Conservation (phyloP, 2,329 filamentous ascomycete species). For the Colletotrichum phormii region DNA sequence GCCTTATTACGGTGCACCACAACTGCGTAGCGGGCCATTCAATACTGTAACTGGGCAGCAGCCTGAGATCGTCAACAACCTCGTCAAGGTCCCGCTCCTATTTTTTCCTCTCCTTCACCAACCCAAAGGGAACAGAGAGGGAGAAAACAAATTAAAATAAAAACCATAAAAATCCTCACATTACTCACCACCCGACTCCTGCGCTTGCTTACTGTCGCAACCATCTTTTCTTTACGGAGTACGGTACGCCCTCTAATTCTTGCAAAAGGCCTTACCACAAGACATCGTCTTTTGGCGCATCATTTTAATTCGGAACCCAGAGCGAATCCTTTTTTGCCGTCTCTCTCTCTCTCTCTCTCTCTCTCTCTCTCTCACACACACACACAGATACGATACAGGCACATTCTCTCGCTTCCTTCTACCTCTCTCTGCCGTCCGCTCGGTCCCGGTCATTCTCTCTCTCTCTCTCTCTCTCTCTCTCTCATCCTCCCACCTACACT, state of each 20-base stretch:
- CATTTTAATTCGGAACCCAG: constrained; percentile 32
- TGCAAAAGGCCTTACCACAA: not conserved
- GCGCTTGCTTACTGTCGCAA: constrained; percentile 29
- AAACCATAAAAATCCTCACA: not conserved
- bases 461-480: constrained; percentile 8
- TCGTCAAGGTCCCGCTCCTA: constrained; percentile 30
- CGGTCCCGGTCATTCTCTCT: constrained; percentile 30
- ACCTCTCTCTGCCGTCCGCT: constrained; percentile 1
- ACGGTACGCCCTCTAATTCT: constrained; percentile 30
- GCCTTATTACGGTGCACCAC: not conserved
- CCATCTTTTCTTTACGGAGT: constrained; percentile 7
- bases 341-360: constrained; percentile 10
- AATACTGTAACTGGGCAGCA: not conserved
- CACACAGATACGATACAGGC: no score
- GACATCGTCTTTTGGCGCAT: constrained; percentile 13
- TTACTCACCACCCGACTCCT: not conserved
- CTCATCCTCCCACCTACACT: constrained; percentile 35
- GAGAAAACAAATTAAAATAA: constrained; percentile 14
- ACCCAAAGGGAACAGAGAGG: not conserved
- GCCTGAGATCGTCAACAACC: constrained; percentile 28
- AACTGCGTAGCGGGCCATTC: not conserved
- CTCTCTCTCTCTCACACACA: constrained; percentile 14
- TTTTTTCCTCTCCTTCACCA: constrained; percentile 11
- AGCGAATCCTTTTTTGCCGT: not conserved
- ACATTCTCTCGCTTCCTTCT: not conserved